phyloP scores from a whole-genome alignment of 2,329 filamentous ascomycete species.

The Sclerotinia borealis region DNA sequence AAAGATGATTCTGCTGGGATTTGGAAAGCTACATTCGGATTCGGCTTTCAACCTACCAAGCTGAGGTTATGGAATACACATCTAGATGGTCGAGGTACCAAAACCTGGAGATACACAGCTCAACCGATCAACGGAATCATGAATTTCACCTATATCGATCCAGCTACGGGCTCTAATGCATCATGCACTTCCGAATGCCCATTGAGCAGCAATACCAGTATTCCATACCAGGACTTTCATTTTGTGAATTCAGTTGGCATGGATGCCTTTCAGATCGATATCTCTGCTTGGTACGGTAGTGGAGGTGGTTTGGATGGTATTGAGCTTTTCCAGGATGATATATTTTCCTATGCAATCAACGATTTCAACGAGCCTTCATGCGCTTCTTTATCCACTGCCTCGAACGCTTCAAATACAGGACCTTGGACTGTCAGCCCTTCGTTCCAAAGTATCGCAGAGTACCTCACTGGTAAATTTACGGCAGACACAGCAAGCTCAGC shows the following conservation, averaged over 20 bases:
- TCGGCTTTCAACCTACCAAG: slow-evolving; percentile 81
- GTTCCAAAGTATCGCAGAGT: slow-evolving; percentile 64
- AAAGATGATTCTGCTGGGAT: slow-evolving; percentile 68
- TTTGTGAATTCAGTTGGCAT: slow-evolving; percentile 88
- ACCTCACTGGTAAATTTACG: slow-evolving; percentile 62
- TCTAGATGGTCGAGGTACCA: slow-evolving; percentile 76
- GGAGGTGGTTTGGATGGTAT: slow-evolving; percentile 84
- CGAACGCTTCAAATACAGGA: slow-evolving; percentile 63
- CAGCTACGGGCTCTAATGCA: slow-evolving; percentile 56
- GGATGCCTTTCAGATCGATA: slow-evolving; percentile 77
- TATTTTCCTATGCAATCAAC: slow-evolving; percentile 77
- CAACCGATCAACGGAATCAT: slow-evolving; percentile 87
- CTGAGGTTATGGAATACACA: slow-evolving; percentile 84
- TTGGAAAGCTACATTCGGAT: slow-evolving; percentile 79
- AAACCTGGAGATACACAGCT: slow-evolving; percentile 80
- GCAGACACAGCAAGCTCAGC: slow-evolving; percentile 44
- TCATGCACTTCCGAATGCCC: slow-evolving; percentile 80
- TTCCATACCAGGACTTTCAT: slow-evolving; percentile 78
- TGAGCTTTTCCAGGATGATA: slow-evolving; percentile 79
- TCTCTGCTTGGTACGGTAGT: slow-evolving; percentile 78
- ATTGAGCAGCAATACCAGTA: slow-evolving; percentile 62
- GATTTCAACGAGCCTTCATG: slow-evolving; percentile 87
- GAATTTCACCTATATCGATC: slow-evolving; percentile 88
- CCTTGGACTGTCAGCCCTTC: slow-evolving; percentile 68
- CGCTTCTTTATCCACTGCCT: slow-evolving; percentile 55